Evolutionary conservation across 441 rosid species (phyloP), one percentile per base, ranked within the genome.

Genomic region (Daphne laureola): DNA sequence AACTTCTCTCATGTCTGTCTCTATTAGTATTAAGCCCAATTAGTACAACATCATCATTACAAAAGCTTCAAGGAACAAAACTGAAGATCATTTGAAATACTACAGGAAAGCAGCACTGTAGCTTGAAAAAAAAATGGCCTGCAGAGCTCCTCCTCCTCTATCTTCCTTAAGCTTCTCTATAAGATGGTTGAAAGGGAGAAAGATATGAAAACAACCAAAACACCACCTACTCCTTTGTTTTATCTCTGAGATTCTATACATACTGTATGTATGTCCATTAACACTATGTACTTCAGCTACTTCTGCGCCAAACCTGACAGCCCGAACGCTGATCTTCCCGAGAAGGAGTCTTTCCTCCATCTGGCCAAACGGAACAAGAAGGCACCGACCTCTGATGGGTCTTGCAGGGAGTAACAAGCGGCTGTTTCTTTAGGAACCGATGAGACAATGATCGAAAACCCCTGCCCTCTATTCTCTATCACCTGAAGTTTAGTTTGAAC

Each of bases 361-460:
- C 75, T 67, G 14, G 86, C 78, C 2, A 82, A 72, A 8, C 60
- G 64, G 40, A 55, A 50, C 57, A 82, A 49, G 61, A 80, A 80
- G 8, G 65, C 12, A 45, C 67, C 5, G 1, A 82, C 94, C 55
- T 82, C 79, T 0, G 73, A 59, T 2, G 94, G 82, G 44, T 82
- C 84, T 14, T 35, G 23, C 11, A 84, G 77, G 14, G 87, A 81
- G 71, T 68, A 70, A 2, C 51, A 48, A 41, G 91, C 87, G 17
- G 51, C 64, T 9, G 91, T 81, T 0, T 72, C 87, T 69, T 67
- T 81, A 0, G 87, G 73, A 35, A 51, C 51, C 0, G 87, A 73
- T 8, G 83, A 72, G 31, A 84, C 87, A 6, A 81, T 64, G 26
- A 84, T 75, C 8, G 87, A 62, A 53, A 51, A 79, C 15, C 91